Base-by-base conservation (phyloP, 768 basidiomycete genomes). In the Xerocomellus dryophilus region DNA sequence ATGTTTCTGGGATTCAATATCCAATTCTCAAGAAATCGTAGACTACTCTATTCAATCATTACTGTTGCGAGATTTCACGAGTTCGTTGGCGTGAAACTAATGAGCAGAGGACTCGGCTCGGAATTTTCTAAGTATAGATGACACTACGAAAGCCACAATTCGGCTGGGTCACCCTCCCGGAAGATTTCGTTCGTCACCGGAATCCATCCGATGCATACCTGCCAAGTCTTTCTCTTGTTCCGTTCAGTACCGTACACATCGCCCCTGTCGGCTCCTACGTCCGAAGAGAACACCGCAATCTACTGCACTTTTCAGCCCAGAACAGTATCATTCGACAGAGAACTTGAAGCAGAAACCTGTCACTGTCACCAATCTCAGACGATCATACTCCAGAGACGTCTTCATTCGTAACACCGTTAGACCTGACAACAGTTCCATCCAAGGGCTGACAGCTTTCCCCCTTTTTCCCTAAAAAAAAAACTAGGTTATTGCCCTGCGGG, bases 11-110 rank as follows among this genome's bases (percentile, higher is more conserved):
- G 9, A 17, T 52, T 23, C n/a, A 21, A 21, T 17, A 20, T 25
- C 39, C 8, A 40, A 31, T 40, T 41, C 47, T 20, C n/a, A n/a
- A 39, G 20, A 17, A 40, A 36, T 31, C 17, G 43, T 58, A 35
- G 35, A 51, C 25, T 63, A 50, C 39, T 23, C 35, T 54, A 46
- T 50, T 43, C 44, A 14, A 17, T 23, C 27, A 38, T 46, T 50
- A 32, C 34, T 20, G 14, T 46, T 44, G 44, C 6, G 27, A 51
- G 53, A 49, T 41, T 54, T 36, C 20, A 47, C 29, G 8, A 39
- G 8, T 32, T 39, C 14, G 8, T 27, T 43, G n/a, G 48, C 12
- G 1, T 32, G 25, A n/a, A 35, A 20, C 34, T 15, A 12, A 47
- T 21, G 36, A 18, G 12, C 23, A n/a, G 21, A 39, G 17, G n/a